Percentiles rank a stretch among this genome's conserved stretches.
Evolutionary conservation across 257 asterid species (phyloP).

Genomic region (Datura wrightii): DNA sequence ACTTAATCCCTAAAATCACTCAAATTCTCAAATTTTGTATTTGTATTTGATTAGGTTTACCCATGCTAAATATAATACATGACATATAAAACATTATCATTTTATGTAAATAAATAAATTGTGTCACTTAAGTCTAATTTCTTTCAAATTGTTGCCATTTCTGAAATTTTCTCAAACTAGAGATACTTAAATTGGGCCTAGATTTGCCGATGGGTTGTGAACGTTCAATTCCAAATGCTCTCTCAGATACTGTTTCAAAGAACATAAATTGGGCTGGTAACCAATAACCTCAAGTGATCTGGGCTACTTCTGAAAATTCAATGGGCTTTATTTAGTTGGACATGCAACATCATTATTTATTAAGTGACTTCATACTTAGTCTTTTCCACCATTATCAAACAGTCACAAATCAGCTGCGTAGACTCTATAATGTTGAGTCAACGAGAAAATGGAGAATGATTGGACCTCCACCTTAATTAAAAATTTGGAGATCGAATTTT

Average conservation of each 20-base stretch:
- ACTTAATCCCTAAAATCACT: no score
- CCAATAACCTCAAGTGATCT: not conserved
- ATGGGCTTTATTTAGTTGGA: not conserved
- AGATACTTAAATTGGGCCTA: not conserved
- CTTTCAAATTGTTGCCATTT: no score
- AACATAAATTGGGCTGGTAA: not conserved
- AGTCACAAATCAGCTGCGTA: not conserved
- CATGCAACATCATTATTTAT: not conserved
- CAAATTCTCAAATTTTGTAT: no score
- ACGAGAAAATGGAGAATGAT: not conserved
- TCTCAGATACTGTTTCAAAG: not conserved
- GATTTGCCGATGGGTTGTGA: not conserved
- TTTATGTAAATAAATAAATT: no score
- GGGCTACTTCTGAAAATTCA: not conserved
- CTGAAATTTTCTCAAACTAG: not conserved
- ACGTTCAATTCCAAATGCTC: not conserved
- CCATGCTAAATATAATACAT: no score
- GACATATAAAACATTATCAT: no score
- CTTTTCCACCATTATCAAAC: conserved; percentile 16
- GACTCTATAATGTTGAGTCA: not conserved
- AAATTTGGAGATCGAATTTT: not conserved
- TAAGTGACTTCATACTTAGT: not conserved
- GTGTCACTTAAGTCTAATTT: no score
- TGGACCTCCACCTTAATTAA: not conserved
- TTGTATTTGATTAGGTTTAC: no score